Evolutionary conservation across 495 filamentous ascomycete genomes (phyloP).

Genomic region (Aspergillus avenaceus): DNA sequence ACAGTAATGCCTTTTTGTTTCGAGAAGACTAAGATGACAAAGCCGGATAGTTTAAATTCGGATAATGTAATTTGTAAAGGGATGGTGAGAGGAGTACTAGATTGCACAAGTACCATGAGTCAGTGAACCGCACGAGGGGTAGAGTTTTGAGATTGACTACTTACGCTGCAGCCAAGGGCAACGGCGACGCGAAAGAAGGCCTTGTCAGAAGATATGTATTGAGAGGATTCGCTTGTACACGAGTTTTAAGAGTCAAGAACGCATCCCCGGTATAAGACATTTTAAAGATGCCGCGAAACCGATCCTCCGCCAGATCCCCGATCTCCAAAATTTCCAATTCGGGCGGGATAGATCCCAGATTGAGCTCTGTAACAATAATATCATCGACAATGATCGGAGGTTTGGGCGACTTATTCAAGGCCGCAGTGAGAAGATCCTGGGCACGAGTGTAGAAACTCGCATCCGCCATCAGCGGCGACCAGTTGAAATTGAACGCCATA

Average conservation of each 20-base stretch:
- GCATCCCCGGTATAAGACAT: slow-evolving; percentile 97
- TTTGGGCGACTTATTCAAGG: slow-evolving; percentile 96
- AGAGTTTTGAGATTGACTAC: slow-evolving; percentile 11
- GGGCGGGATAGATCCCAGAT: slow-evolving; percentile 86
- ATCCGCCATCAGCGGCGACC: slow-evolving; percentile 96
- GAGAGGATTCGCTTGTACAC: slow-evolving; percentile 95
- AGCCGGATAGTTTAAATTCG: slow-evolving; percentile 93
- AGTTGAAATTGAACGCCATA: slow-evolving; percentile 99
- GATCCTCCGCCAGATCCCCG: slow-evolving; percentile 92
- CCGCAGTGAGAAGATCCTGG: slow-evolving; percentile 88
- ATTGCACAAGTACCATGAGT: slow-evolving; percentile 10
- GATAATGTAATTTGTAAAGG: slow-evolving; percentile 94
- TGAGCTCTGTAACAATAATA: slow-evolving; percentile 96
- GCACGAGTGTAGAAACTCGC: slow-evolving; percentile 84
- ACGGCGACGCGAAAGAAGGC: slow-evolving; percentile 85
- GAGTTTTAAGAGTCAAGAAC: slow-evolving; percentile 86
- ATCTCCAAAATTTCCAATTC: slow-evolving; percentile 96
- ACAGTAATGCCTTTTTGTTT: slow-evolving; percentile 94
- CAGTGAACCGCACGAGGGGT: slow-evolving; percentile 4
- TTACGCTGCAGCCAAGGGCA: slow-evolving; percentile 85
- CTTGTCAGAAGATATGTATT: slow-evolving; percentile 93
- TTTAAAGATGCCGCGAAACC: slow-evolving; percentile 97
- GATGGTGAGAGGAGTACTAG: slow-evolving; percentile 78
- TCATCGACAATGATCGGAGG: slow-evolving; percentile 99
- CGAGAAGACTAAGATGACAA: slow-evolving; percentile 96